Base-by-base conservation (phyloP, 768 basidiomycete genomes). In the Hypsizygus marmoreus region DNA sequence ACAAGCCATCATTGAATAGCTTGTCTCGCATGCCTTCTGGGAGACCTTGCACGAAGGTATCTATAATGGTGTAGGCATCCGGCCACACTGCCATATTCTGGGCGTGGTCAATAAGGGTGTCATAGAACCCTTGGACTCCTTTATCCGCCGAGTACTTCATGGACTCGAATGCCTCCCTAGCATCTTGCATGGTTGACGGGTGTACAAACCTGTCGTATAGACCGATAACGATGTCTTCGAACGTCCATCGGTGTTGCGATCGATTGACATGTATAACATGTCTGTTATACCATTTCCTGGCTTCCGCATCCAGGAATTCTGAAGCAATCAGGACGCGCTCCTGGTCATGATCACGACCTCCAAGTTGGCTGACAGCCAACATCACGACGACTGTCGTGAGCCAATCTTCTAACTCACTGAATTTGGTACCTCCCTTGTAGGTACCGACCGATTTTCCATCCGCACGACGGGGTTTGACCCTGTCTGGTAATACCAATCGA, bases 31-130 rank as follows among this genome's bases (percentile, higher is more conserved):
- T 38, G 9, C 45, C 11, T 29, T 40, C 14, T 4, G 43, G 46
- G n/a, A 46, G 6, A n/a, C 30, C 45, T 6, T 37, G n/a, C 1
- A 56, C 11, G 43, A 56, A 56, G 3, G 43, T 30, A 3, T 40
- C 43, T 16, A 44, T 23, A 19, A 56, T 12, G 0, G 34, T 52
- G 13, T 52, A 56, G 4, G 37, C 24, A 28, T 56, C 44, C 0
- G 54, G 48, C 11, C 26, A 40, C 10, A 49, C 35, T 0, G 44
- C 19, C 54, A 56, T 56, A 0, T 32, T 43, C 24, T 51, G 36
- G 0, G 46, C 26, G 6, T 42, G 34, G 16, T 52, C 41, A 5
- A 16, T 22, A 5, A 52, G 28, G 9, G 12, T 29, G 8, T 51
- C 51, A 22, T 52, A 49, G 2, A 49, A 30, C 12, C 47, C 36